phyloP scores from a whole-genome alignment of 352 stramenopile species.

The Globisporangium emineosum region DNA sequence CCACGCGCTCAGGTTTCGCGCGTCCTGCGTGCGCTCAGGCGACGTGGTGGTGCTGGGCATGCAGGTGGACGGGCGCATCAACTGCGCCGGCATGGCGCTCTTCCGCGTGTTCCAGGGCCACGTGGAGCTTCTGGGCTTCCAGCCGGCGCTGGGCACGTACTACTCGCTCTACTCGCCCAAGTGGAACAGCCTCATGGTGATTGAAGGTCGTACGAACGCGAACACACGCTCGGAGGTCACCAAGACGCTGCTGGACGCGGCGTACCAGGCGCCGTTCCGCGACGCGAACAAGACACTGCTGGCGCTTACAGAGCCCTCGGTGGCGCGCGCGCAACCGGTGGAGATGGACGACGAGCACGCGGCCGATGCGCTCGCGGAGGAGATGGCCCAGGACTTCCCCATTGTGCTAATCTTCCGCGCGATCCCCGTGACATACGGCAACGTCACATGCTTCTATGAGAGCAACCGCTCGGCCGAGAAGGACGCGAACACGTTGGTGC shows the following conservation, averaged over 20 bases:
- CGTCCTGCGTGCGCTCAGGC: constrained; percentile 49
- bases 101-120: constrained; percentile 81
- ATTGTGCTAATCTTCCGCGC: constrained; percentile 73
- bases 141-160: constrained; percentile 64
- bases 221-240: constrained; percentile 13
- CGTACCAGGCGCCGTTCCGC: constrained; percentile 56
- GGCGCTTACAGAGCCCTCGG: constrained; percentile 35
- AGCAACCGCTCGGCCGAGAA: constrained; percentile 19
- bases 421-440: constrained; percentile 65
- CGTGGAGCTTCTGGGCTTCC: constrained; percentile 69
- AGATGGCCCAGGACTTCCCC: constrained; percentile 56
- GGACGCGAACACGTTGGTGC: constrained; percentile 26
- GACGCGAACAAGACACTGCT: constrained; percentile 43
- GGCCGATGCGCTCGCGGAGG: constrained; percentile 58
- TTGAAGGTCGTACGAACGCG: constrained; percentile 34
- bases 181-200: constrained; percentile 72
- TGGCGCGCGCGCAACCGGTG: constrained; percentile 12
- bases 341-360: constrained; percentile 73
- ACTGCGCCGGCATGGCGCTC: constrained; percentile 74
- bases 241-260: constrained; percentile 22
- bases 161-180: constrained; percentile 80
- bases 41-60: constrained; percentile 67
- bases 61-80: constrained; percentile 37
- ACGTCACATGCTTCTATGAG: constrained; percentile 78
- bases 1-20: constrained; percentile 26